Conservation (phyloP, 2,329 filamentous ascomycete species). For the Pyricularia sp. region DNA sequence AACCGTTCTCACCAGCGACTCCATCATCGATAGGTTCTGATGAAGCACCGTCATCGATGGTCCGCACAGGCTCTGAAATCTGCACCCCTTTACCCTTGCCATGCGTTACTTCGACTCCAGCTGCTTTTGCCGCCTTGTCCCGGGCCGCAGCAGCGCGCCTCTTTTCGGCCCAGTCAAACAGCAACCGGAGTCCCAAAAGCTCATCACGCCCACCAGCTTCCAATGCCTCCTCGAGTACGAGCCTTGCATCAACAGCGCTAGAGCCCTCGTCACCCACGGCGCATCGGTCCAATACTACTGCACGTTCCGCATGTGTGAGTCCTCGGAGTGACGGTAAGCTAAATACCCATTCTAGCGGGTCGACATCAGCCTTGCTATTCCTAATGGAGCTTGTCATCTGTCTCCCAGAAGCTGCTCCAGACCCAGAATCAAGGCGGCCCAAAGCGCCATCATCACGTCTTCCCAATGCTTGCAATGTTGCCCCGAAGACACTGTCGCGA, state of each 20-base stretch:
- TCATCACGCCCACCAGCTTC: constrained; percentile 25
- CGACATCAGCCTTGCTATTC: constrained; percentile 13
- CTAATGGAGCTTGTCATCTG: not conserved
- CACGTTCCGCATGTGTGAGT: constrained; percentile 54
- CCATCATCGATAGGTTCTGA: not conserved
- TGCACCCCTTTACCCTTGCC: not conserved
- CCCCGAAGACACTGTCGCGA: constrained; percentile 56
- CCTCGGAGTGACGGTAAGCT: constrained; percentile 38
- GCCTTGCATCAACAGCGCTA: constrained; percentile 51
- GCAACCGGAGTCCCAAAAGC: constrained; percentile 34
- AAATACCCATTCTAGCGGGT: constrained; percentile 65
- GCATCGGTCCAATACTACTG: constrained; percentile 40
- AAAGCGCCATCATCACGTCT: constrained; percentile 6
- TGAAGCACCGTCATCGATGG: not conserved
- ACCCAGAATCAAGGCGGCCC: constrained; percentile 8
- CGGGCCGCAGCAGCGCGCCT: constrained; percentile 16
- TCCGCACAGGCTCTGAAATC: constrained; percentile 3
- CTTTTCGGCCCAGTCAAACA: constrained; percentile 44
- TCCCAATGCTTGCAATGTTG: constrained; percentile 62
- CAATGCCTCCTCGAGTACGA: constrained; percentile 47
- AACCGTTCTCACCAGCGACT: constrained; percentile 21
- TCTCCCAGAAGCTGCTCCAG: not conserved
- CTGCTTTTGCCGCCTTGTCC: constrained; percentile 9
- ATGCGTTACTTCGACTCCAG: constrained; percentile 9
- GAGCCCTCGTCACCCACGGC: constrained; percentile 33